Evolutionary conservation across 2,329 filamentous ascomycete genomes (phyloP), one percentile per base, ranked within the genome.

Genomic region (Decorospora gaudefroyi): DNA sequence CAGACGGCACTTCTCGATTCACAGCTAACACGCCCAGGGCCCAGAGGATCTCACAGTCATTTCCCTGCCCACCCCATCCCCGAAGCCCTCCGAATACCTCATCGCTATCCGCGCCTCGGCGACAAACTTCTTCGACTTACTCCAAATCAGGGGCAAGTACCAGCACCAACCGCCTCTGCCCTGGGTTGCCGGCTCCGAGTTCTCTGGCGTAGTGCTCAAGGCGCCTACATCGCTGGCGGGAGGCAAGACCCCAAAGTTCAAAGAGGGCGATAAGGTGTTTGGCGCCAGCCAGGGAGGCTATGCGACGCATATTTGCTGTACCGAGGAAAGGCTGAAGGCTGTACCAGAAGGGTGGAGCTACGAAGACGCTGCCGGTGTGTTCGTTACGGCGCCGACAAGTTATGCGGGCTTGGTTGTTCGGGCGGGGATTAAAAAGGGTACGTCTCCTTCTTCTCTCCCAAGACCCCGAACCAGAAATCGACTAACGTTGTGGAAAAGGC

Each of bases 51-150:
- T 97, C 69, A 80, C 76, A 50, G 86, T 95, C 55, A 79, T 82
- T 12, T 78, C 82, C 15, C 80, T 96, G 10, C 84, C 90, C 12
- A 88, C 90, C 40, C 91, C 90, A 1, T 74, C 75, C 1, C 88
- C 90, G 1, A 77, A 78, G 6, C 72, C 83, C 21, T 76, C 87
- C 64, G 83, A 96, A 74, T 97, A 96, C 69, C 78, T 95, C 53
- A 87, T 97, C 67, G 81, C 85, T 64, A 87, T 97, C 62, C 88
- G 90, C 72, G 89, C 92, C 32, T 81, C 87, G 0, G 92, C 90
- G 13, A 88, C 89, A 62, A 97, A 97, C 75, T 97, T 97, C 80
- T 97, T 96, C 76, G 92, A 97, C 70, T 87, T 96, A 45, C 83
- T 97, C 41, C 92, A 97, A 68, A 90, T 96, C 65, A 86, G 90